phyloP scores from a whole-genome alignment of 2,329 filamentous ascomycete genomes.

The Hypoxylon sp. region DNA sequence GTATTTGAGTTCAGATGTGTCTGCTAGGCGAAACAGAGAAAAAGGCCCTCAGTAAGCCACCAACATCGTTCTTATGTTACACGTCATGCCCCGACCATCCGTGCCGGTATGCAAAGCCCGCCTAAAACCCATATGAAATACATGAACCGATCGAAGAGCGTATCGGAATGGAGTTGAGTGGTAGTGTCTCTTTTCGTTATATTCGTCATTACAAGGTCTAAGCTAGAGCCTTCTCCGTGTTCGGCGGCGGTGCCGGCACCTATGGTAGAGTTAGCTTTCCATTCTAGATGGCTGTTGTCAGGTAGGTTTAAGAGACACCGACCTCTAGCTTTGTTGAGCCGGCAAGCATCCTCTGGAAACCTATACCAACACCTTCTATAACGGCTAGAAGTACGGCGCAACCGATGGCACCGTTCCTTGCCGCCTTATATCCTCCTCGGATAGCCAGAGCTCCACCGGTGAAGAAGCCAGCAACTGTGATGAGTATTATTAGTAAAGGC shows the following conservation, averaged over 20 bases:
- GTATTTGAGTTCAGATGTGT: constrained; percentile 42
- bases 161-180: constrained; percentile 50
- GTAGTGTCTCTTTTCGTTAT: constrained; percentile 32
- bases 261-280: constrained; percentile 40
- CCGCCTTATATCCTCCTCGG: constrained; percentile 90
- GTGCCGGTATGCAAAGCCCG: constrained; percentile 45
- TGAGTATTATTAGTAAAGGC: constrained; percentile 5
- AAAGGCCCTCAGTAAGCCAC: constrained; percentile 25
- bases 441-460: constrained; percentile 93
- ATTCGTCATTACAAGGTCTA: constrained; percentile 42
- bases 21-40: constrained; percentile 24
- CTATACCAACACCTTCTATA: constrained; percentile 97
- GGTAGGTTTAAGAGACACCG: constrained; percentile 48
- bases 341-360: constrained; percentile 93
- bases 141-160: constrained; percentile 43
- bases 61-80: constrained; percentile 48
- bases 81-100: constrained; percentile 41
- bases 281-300: not conserved
- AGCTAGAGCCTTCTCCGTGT: constrained; percentile 52
- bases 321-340: constrained; percentile 88
- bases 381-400: constrained; percentile 94
- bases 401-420: constrained; percentile 94
- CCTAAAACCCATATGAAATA: constrained; percentile 47
- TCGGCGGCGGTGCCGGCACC: constrained; percentile 53
- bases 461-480: constrained; percentile 86